Evolutionary conservation across 2,329 filamentous ascomycete species (phyloP).

Genomic region (Macrophomina tecta): DNA sequence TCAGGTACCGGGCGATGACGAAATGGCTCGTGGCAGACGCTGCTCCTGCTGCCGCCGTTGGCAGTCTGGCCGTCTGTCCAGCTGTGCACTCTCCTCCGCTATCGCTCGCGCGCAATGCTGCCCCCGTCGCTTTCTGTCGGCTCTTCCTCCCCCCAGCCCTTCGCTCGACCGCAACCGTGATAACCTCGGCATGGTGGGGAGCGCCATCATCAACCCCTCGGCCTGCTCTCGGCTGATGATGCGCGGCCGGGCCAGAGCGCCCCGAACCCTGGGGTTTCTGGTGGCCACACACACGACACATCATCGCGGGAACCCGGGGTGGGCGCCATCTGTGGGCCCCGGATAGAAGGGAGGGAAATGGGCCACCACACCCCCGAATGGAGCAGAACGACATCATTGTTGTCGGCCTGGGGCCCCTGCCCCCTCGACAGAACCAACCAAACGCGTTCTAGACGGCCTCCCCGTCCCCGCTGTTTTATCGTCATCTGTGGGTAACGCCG

Average conservation of each 20-base stretch:
- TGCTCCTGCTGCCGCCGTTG: too few species aligned
- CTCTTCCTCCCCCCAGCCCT: neutral
- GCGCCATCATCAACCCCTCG: neutral
- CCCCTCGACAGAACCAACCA: neutral
- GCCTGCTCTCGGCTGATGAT: conserved; percentile 8
- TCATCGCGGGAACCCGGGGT: neutral
- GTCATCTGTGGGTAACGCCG: neutral
- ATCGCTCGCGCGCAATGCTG: neutral
- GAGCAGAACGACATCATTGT: neutral
- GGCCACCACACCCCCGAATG: neutral
- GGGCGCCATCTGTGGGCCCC: neutral
- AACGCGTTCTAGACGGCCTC: neutral
- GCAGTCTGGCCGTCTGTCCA: too few species aligned
- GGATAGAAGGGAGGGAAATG: neutral
- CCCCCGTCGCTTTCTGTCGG: neutral
- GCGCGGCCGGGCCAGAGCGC: neutral
- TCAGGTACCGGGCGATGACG: conserved; percentile 7
- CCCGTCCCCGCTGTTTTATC: neutral
- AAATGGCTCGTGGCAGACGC: neutral
- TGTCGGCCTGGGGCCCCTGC: neutral
- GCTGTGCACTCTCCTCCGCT: neutral
- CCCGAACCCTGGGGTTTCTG: neutral
- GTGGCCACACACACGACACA: neutral
- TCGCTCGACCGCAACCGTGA: neutral
- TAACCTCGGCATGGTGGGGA: neutral